These are phyloP conservation scores for Triticum urartu DNA, from an alignment of 176 grass and related monocot genomes.

Conservation along the genomic window DNA sequence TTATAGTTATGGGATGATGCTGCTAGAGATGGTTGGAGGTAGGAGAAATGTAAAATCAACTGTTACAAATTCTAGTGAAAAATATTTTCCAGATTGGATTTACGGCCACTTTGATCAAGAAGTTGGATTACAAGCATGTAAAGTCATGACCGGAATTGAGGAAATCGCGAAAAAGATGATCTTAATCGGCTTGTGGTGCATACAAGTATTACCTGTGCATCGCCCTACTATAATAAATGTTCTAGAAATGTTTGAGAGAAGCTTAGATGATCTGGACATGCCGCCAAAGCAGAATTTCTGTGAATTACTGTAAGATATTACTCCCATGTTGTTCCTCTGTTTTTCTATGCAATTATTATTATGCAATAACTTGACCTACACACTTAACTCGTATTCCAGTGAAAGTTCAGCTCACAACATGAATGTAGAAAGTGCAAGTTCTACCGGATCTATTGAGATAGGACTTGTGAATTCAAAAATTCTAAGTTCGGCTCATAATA, in stretches of 20 bases:
- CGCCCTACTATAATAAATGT: conserved; percentile 46
- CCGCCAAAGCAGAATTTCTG: conserved; percentile 28
- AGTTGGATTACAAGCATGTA: conserved; percentile 48
- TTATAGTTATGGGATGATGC: too few relatives aligned
- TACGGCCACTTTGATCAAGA: conserved; percentile 36
- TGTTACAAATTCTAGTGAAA: too few relatives aligned
- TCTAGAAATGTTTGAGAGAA: conserved; percentile 53
- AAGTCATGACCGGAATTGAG: conserved; percentile 26
- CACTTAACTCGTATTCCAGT: background rate
- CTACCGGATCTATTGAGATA: background rate
- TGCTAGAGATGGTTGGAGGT: too few relatives aligned
- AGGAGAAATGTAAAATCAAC: too few relatives aligned
- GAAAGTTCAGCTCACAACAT: background rate
- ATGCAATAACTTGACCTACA: background rate
- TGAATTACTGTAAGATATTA: conserved; percentile 15
- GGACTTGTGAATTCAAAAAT: background rate
- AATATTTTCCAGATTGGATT: too few relatives aligned
- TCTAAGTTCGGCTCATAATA: too few relatives aligned
- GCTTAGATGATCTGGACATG: conserved; percentile 34
- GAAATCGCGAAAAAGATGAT: conserved; percentile 46
- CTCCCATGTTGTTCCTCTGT: background rate
- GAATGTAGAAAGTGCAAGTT: conserved; percentile 14
- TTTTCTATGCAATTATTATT: background rate
- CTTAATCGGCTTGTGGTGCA: conserved; percentile 53
- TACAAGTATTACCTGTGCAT: conserved; percentile 35